A percentile compares a stretch with the other conserved stretches of the same genome.
phyloP scores from a whole-genome alignment of 1,139 yeast genomes.

The Blastobotrys illinoisensis region DNA sequence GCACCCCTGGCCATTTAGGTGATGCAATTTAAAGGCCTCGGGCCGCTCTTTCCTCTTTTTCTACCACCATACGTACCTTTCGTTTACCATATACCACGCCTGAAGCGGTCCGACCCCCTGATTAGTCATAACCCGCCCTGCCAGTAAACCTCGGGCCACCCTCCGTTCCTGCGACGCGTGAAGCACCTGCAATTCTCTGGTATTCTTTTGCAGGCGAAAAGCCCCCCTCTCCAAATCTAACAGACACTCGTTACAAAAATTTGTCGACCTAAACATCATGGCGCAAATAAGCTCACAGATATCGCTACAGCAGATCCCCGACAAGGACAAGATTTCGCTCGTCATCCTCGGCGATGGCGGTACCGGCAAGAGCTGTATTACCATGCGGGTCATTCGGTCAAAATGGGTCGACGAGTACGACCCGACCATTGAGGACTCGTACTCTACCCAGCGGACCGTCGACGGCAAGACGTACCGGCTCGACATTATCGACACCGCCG shows the following conservation, averaged over 20 bases:
- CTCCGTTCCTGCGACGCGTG: background rate
- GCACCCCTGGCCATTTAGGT: background rate
- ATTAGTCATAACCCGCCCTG: background rate
- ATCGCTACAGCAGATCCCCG: constrained; percentile 1
- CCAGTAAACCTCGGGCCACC: background rate
- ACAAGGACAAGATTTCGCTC: constrained; percentile 21
- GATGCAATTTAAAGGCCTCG: background rate
- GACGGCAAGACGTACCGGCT: constrained; percentile 31
- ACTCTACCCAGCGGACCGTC: constrained; percentile 31
- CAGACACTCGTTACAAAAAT: background rate
- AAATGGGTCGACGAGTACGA: constrained; percentile 36
- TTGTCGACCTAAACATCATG: background rate
- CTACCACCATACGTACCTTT: background rate
- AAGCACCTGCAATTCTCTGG: background rate
- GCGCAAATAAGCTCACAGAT: background rate
- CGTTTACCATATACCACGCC: background rate
- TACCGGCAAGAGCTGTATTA: constrained; percentile 32
- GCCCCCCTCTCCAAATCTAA: background rate
- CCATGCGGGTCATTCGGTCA: constrained; percentile 32
- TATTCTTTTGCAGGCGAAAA: background rate
- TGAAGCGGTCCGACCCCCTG: background rate
- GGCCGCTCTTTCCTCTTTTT: background rate
- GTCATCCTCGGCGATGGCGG: constrained; percentile 34
- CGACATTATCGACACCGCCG: constrained; percentile 36
- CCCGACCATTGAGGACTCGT: constrained; percentile 36